phyloP scores from a whole-genome alignment of 176 grass and related monocot species.

The Cymbopogon citratus region DNA sequence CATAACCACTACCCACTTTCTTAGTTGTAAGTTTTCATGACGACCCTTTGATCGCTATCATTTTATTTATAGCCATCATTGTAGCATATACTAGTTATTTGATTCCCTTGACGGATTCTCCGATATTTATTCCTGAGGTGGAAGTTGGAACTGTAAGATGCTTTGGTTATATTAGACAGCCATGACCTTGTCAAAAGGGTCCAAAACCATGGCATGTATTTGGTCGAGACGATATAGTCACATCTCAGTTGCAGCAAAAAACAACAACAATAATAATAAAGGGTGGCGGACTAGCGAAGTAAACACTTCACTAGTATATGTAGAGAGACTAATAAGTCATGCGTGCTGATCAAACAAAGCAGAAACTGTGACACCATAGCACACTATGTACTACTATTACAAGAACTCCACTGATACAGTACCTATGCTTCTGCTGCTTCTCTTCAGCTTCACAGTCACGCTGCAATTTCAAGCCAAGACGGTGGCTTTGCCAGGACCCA shows the following conservation, averaged over 20 bases:
- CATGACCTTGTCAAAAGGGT: neutral
- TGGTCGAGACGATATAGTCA: neutral
- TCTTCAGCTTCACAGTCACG: neutral
- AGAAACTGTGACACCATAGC: neutral
- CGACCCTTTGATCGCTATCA: neutral
- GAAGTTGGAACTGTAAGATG: neutral
- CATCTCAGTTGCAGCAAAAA: neutral
- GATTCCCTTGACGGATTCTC: neutral
- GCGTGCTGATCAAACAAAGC: neutral
- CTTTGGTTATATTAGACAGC: neutral
- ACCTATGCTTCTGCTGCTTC: constrained; percentile 4
- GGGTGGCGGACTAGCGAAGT: neutral
- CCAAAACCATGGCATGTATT: neutral
- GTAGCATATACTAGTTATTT: neutral
- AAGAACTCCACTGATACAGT: neutral
- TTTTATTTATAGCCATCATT: neutral
- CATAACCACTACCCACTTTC: neutral
- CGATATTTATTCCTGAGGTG: neutral
- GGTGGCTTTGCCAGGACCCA: neutral
- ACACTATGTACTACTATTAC: neutral
- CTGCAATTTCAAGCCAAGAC: neutral
- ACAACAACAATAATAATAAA: neutral
- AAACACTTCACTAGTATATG: neutral
- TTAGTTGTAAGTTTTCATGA: neutral
- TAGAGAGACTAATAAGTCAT: neutral